Evolutionary conservation across 805 yeast genomes (phyloP).

Genomic region (Ogataea wickerhamii): DNA sequence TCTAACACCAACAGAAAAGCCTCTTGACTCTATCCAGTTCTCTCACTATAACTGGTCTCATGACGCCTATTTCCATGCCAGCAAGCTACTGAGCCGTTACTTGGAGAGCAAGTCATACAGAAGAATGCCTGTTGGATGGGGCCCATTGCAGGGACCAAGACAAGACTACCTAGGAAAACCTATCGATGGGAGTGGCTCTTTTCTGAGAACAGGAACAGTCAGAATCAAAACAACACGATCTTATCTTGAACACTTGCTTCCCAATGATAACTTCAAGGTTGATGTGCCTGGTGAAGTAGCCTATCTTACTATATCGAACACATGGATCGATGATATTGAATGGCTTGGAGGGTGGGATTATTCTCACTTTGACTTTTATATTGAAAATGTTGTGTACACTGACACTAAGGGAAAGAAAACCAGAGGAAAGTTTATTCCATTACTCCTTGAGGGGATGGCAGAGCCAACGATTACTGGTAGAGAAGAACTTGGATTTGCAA

Average conservation of each 20-base stretch:
- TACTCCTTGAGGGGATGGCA: constrained; percentile 10
- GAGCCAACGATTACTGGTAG: constrained; percentile 10
- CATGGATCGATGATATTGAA: constrained; percentile 12
- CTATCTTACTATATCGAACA: constrained; percentile 5
- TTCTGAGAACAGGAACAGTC: constrained; percentile 8
- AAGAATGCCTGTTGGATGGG: constrained; percentile 10
- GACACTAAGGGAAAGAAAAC: constrained; percentile 7
- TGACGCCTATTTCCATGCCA: constrained; percentile 10
- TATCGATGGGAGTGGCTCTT: constrained; percentile 7
- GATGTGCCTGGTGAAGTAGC: constrained; percentile 10
- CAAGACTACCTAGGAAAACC: constrained; percentile 10
- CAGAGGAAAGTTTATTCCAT: constrained; percentile 6
- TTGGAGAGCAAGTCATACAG: constrained; percentile 8
- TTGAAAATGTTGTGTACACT: constrained; percentile 12
- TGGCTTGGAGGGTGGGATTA: constrained; percentile 14
- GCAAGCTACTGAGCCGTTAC: constrained; percentile 5
- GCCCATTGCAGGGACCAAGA: constrained; percentile 9
- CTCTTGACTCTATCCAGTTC: constrained; percentile 4
- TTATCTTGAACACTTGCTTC: constrained; percentile 8
- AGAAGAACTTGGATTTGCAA: constrained; percentile 11
- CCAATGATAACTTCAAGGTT: constrained; percentile 7
- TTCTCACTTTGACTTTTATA: constrained; percentile 10
- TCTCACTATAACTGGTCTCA: constrained; percentile 10
- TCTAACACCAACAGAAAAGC: constrained; percentile 2
- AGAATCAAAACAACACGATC: constrained; percentile 8